These are phyloP conservation scores for Turnera subulata DNA, from an alignment of 345 rosid species.

Conservation along the genomic window DNA sequence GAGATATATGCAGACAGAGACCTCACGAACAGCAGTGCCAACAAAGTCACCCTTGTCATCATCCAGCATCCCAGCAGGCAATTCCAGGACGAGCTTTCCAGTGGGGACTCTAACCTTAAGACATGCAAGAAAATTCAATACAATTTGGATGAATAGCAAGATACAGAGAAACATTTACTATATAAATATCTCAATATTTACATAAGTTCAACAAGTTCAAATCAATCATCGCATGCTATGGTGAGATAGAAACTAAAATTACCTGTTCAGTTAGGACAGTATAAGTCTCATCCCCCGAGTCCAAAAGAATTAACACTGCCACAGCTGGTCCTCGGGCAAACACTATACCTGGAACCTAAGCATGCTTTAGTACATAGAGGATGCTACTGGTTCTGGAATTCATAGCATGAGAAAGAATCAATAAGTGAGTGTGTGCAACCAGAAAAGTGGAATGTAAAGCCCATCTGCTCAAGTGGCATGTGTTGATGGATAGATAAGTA, in stretches of 20 bases:
- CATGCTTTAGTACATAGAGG: constrained; percentile 29
- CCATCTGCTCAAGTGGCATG: background rate
- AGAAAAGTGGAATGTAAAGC: background rate
- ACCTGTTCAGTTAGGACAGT: constrained; percentile 97
- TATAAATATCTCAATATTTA: no score
- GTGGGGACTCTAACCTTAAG: constrained; percentile 80
- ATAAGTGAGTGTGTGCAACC: constrained; percentile 3
- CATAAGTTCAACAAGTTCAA: background rate
- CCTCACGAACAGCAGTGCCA: constrained; percentile 96
- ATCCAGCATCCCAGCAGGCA: constrained; percentile 98
- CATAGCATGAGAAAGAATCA: background rate
- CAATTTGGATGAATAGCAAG: constrained; percentile 3
- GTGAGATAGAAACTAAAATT: background rate
- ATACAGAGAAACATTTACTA: background rate
- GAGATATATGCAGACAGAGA: constrained; percentile 15
- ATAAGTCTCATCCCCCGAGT: constrained; percentile 57
- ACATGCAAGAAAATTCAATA: constrained; percentile 15
- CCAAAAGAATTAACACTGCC: constrained; percentile 75
- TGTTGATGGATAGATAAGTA: no score
- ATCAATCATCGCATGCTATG: background rate
- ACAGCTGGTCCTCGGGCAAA: constrained; percentile 94
- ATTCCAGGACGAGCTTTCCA: constrained; percentile 68
- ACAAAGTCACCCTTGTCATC: constrained; percentile 79
- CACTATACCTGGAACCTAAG: constrained; percentile 94
- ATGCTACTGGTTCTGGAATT: constrained; percentile 1